Conservation (phyloP, 2,329 filamentous ascomycete genomes). For the Magnaporthales sp. region DNA sequence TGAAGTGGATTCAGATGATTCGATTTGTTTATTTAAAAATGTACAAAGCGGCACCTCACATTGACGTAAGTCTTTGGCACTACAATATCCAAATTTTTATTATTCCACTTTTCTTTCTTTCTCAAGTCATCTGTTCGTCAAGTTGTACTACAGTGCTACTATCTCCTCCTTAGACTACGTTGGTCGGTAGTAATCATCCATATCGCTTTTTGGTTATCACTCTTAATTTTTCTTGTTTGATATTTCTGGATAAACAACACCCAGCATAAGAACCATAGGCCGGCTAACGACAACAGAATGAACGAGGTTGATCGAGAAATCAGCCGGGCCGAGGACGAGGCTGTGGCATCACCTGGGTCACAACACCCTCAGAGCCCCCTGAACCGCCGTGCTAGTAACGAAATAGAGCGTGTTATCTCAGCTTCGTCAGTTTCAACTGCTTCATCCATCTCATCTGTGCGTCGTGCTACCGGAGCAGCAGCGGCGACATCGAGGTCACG, state of each 20-base stretch:
- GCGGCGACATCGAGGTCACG: conserved; percentile 18
- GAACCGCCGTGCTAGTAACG: conserved; percentile 18
- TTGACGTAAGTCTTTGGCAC: background rate
- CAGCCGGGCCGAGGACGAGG: conserved; percentile 44
- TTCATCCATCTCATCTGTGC: conserved; percentile 20
- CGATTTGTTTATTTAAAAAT: background rate
- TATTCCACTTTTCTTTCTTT: background rate
- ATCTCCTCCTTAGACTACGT: no score
- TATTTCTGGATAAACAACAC: no score
- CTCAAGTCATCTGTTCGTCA: no score
- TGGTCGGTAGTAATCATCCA: no score
- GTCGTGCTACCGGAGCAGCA: background rate
- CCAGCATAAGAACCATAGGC: conserved; percentile 1
- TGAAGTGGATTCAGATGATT: background rate
- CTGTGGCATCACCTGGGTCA: conserved; percentile 16
- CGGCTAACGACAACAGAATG: conserved; percentile 3
- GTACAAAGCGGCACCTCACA: background rate
- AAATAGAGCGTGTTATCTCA: conserved; percentile 51
- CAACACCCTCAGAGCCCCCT: conserved; percentile 7
- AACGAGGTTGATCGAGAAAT: conserved; percentile 41
- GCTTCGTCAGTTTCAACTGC: conserved; percentile 41
- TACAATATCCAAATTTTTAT: background rate
- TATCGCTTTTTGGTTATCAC: no score
- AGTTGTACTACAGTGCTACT: no score
- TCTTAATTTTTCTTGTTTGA: no score